A percentile compares a stretch with the other conserved stretches of the same genome.
Conservation (phyloP, 108 stramenopile species). For the Stephanodiscus triporus region DNA sequence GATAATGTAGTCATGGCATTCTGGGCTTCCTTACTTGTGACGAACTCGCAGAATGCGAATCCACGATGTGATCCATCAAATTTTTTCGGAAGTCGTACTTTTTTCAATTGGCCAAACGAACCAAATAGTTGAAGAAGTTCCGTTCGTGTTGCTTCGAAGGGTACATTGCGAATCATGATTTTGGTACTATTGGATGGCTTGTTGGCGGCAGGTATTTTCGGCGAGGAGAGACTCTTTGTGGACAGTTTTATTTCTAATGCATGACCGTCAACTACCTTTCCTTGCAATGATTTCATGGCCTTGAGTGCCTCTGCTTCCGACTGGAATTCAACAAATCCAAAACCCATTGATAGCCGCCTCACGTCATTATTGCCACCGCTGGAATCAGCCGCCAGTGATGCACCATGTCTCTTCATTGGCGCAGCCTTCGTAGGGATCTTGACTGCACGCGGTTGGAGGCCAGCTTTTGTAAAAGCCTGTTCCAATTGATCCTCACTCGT, state of each 20-base stretch:
- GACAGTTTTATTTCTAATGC: constrained; percentile 89
- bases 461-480: constrained; percentile 62
- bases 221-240: constrained; percentile 52
- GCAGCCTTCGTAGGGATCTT: constrained; percentile 89
- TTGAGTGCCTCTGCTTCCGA: constrained; percentile 66
- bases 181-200: constrained; percentile 70
- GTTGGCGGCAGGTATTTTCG: constrained; percentile 9
- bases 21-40: constrained; percentile 91
- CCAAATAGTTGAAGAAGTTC: constrained; percentile 94
- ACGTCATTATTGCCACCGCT: constrained; percentile 1
- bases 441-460: constrained; percentile 72
- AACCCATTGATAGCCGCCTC: constrained; percentile 90
- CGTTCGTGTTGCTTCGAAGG: constrained; percentile 93
- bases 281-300: constrained; percentile 84
- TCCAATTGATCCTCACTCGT: constrained; percentile 84
- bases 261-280: constrained; percentile 91
- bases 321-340: constrained; percentile 97
- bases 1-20: constrained; percentile 86
- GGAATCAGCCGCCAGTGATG: constrained; percentile 13
- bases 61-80: constrained; percentile 97
- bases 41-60: constrained; percentile 97
- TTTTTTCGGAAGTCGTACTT: constrained; percentile 97
- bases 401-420: constrained; percentile 46
- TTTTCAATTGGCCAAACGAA: constrained; percentile 90
- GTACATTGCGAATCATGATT: constrained; percentile 95